Percentiles rank a stretch among this genome's conserved stretches.
phyloP scores from a whole-genome alignment of 1,139 yeast species.

The Tardiomyces digboiensis region DNA sequence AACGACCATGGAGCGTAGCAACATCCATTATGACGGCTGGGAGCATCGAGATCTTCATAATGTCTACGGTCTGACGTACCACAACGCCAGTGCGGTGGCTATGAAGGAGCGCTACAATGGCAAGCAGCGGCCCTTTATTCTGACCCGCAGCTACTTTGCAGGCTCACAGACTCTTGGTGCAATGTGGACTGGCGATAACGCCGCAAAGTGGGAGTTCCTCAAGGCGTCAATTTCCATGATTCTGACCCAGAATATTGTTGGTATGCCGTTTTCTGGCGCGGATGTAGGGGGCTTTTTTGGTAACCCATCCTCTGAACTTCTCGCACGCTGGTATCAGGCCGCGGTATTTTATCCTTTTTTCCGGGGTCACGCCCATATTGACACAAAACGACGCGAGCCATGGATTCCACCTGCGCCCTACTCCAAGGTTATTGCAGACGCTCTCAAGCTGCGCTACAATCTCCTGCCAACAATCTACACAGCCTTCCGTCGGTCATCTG shows the following conservation, averaged over 20 bases:
- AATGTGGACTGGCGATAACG: slow-evolving; percentile 98
- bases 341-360: slow-evolving; percentile 96
- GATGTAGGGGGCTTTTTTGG: slow-evolving; percentile 98
- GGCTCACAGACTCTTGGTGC: slow-evolving; percentile 92
- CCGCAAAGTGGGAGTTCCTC: slow-evolving; percentile 86
- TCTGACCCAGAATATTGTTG: slow-evolving; percentile 69
- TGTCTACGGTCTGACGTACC: slow-evolving; percentile 68
- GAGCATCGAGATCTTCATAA: slow-evolving; percentile 93
- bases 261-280: slow-evolving; percentile 92
- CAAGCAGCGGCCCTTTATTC: slow-evolving; percentile 70
- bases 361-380: slow-evolving; percentile 95
- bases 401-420: slow-evolving; percentile 76
- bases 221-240: slow-evolving; percentile 80
- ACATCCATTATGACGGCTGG: slow-evolving; percentile 67
- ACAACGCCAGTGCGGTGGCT: slow-evolving; percentile 69
- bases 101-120: slow-evolving; percentile 43
- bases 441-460: slow-evolving; percentile 63
- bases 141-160: slow-evolving; percentile 78
- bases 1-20: slow-evolving; percentile 77
- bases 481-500: slow-evolving; percentile 57
- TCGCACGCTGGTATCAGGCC: slow-evolving; percentile 91
- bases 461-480: slow-evolving; percentile 77
- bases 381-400: slow-evolving; percentile 87
- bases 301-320: slow-evolving; percentile 69
- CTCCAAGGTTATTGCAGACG: slow-evolving; percentile 56